Percentiles rank a stretch among this genome's conserved stretches.
Evolutionary conservation across 208 protist genomes (phyloP).

Genomic region (Tritrichomonas foetus): DNA sequence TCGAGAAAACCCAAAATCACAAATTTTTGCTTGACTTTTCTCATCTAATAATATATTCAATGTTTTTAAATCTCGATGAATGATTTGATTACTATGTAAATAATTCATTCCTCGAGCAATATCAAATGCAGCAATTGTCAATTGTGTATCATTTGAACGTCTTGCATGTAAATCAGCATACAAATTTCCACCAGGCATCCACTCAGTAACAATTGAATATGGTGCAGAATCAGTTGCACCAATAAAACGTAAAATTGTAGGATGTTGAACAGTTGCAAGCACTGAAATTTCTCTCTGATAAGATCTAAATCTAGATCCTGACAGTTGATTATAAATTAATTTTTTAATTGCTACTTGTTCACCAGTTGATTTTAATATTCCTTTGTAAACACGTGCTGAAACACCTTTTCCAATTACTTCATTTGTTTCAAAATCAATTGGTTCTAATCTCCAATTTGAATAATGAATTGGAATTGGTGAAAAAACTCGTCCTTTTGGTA

Average conservation of each 20-base stretch:
- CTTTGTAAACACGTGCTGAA: background rate
- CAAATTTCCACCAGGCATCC: background rate
- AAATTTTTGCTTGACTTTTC: background rate
- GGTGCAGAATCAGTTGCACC: background rate
- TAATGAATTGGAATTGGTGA: background rate
- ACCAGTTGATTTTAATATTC: background rate
- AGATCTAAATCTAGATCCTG: background rate
- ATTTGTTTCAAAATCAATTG: background rate
- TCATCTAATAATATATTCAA: slow-evolving; percentile 11
- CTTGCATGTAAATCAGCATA: background rate
- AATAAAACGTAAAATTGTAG: background rate
- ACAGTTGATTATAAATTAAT: background rate
- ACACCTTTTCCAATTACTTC: background rate
- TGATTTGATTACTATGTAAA: background rate
- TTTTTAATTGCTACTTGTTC: background rate
- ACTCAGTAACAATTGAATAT: slow-evolving; percentile 29
- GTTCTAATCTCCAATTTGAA: background rate
- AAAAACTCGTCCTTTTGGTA: background rate
- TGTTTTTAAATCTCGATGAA: slow-evolving; percentile 16
- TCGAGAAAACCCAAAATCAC: background rate
- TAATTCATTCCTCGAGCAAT: background rate
- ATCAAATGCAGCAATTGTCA: slow-evolving; percentile 7
- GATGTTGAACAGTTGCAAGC: background rate
- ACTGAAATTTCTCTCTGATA: background rate
- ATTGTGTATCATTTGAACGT: background rate